Conservation (phyloP, 2,329 filamentous ascomycete species). For the Cryphonectria carpinicola region DNA sequence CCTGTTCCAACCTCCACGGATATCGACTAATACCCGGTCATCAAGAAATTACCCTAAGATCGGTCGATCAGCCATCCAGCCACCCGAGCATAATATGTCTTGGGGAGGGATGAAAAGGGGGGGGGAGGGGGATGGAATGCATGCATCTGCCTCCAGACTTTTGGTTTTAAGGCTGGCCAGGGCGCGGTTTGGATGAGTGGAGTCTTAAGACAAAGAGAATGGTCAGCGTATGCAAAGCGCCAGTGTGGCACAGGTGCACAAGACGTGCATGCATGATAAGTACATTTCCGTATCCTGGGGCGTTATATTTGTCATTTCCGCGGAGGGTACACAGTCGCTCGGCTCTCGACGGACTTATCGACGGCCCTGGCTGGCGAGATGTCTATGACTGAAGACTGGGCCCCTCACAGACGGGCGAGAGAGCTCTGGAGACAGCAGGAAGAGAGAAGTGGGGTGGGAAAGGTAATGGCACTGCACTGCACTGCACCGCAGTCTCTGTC, state of each 20-base stretch:
- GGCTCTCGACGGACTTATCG: neutral
- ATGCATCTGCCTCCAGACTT: neutral
- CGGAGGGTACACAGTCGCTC: neutral
- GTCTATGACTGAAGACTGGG: neutral
- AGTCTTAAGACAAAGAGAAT: neutral
- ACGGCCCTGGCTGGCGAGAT: neutral
- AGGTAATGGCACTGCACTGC: neutral
- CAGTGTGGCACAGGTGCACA: neutral
- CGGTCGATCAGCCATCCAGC: slow-evolving; percentile 5
- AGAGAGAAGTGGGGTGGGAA: neutral
- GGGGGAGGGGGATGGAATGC: neutral
- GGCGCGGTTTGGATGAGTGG: neutral
- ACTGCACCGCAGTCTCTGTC: neutral
- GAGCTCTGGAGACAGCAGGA: neutral
- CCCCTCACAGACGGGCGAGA: neutral
- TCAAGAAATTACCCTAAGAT: neutral
- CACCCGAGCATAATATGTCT: neutral
- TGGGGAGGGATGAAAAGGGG: neutral
- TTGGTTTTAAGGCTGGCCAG: neutral
- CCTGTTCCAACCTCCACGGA: neutral
- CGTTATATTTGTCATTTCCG: neutral
- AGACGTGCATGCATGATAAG: neutral
- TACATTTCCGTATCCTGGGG: neutral
- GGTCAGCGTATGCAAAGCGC: neutral
- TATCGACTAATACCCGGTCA: neutral